Evolutionary conservation across 805 yeast genomes (phyloP).

Genomic region (Starmerella bacillaris): DNA sequence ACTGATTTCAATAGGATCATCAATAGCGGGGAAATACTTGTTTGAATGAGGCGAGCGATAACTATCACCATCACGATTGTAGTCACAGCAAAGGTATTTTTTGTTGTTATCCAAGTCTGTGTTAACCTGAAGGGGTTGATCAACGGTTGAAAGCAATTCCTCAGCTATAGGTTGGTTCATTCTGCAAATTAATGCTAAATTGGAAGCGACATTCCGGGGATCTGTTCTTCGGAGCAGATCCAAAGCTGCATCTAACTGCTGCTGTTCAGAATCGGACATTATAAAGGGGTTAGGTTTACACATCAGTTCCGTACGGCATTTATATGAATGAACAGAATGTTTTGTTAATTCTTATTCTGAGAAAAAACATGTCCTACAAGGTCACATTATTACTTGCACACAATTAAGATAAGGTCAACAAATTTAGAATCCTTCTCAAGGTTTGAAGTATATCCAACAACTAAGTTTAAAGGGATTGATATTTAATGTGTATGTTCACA

Average conservation of each 20-base stretch:
- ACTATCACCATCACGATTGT: constrained; percentile 86
- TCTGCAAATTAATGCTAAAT: constrained; percentile 32
- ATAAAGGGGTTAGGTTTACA: too few relatives aligned
- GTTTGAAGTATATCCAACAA: too few relatives aligned
- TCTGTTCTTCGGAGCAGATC: constrained; percentile 60
- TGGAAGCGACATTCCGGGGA: constrained; percentile 39
- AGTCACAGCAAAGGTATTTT: constrained; percentile 71
- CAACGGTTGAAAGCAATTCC: constrained; percentile 72
- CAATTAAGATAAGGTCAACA: too few relatives aligned
- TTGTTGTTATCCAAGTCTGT: constrained; percentile 41
- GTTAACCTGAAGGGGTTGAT: constrained; percentile 50
- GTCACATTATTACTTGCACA: too few relatives aligned
- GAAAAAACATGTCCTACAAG: too few relatives aligned
- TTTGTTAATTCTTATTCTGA: too few relatives aligned
- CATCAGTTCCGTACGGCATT: too few relatives aligned
- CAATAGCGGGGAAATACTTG: constrained; percentile 40
- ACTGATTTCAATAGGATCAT: constrained; percentile 48
- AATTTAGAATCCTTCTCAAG: too few relatives aligned
- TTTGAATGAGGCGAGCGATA: constrained; percentile 85
- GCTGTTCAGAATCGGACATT: too few relatives aligned
- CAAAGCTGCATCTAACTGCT: constrained; percentile 55
- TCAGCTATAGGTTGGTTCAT: constrained; percentile 58
- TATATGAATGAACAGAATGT: too few relatives aligned
- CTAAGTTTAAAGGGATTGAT: too few relatives aligned
- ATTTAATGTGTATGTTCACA: too few relatives aligned